Base-by-base conservation (phyloP, 2,329 filamentous ascomycete genomes). In the Aurifilum marmelostoma region DNA sequence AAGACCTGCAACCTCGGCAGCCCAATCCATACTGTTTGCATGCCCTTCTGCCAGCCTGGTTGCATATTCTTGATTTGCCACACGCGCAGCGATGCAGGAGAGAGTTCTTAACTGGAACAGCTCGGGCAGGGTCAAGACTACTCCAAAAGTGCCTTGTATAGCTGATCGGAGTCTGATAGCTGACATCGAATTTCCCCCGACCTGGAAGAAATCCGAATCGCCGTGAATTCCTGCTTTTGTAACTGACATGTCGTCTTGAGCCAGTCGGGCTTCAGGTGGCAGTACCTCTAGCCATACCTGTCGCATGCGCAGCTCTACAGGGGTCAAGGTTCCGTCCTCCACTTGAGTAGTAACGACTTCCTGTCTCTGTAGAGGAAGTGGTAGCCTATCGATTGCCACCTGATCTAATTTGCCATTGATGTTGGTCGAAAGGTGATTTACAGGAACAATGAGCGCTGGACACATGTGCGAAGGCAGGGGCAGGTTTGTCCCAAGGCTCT, bases 121-220 rank as follows among this genome's bases (percentile, higher is more conserved):
- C 0, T 81, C 73, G 1, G 73, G 21, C 0, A 85, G 71, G 0
- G 73, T 71, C 0, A 83, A 12, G 0, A 56, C 61, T 6, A 78
- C 73, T 0, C 72, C 67, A 60, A 84, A 80, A 0, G 43, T 61
- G 1, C 76, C 63, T 2, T 73, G 71, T 34, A 86, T 78, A 0
- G 66, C 65, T 0, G 73, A 63, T 52, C 80, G 79, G 0, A 86
- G 75, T 9, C 75, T 72, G 7, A 83, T 73, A 1, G 82, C 70
- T 0, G 80, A 73, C 4, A 83, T 67, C 0, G 82, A 84, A 68
- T 77, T 82, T 2, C 81, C 82, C 3, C 82, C 82, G 2, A 79
- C 69, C 0, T 71, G 69, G 73, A 83, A 83, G 72, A 84, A 83
- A 73, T 82, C 77, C 1, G 81, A 75, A 1, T 71, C 56, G 0